Percentiles rank a stretch among this genome's conserved stretches.
Conservation (phyloP, 2,329 filamentous ascomycete species). For the Colletotrichum trifolii region DNA sequence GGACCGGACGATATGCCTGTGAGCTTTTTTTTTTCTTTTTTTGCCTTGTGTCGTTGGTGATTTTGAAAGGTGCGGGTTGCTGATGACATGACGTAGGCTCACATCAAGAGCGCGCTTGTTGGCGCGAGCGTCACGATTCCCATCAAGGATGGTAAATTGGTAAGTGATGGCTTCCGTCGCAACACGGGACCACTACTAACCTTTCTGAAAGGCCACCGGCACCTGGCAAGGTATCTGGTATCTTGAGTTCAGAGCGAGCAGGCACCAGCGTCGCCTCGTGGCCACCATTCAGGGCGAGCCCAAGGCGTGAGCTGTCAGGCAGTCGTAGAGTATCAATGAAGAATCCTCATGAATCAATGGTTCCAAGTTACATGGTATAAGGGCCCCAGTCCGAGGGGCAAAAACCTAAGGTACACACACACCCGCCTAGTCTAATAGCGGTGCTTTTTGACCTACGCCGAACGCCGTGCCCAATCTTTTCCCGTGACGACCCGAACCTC, state of each 20-base stretch:
- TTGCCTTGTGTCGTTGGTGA: not conserved
- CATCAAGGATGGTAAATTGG: conserved; percentile 85
- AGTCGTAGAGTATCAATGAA: conserved; percentile 4
- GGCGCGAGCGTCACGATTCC: conserved; percentile 92
- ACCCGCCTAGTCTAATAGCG: conserved; percentile 22
- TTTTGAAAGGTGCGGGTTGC: not conserved
- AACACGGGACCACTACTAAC: not conserved
- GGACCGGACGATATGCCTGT: conserved; percentile 95
- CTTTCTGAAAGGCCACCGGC: conserved; percentile 62
- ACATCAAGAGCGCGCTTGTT: conserved; percentile 91
- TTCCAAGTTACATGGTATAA: conserved; percentile 14
- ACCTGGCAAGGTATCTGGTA: conserved; percentile 95
- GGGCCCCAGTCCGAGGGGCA: conserved; percentile 10
- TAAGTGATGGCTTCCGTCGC: conserved; percentile 47
- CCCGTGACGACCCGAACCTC: conserved; percentile 5
- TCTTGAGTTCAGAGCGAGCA: conserved; percentile 83
- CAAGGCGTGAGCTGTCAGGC: conserved; percentile 54
- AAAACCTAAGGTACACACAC: conserved; percentile 34
- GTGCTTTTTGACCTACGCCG: conserved; percentile 36
- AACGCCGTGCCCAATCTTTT: conserved; percentile 37
- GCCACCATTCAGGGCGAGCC: conserved; percentile 92
- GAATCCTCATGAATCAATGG: not conserved
- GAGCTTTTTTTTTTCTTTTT: conserved; percentile 37
- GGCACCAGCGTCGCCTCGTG: conserved; percentile 84
- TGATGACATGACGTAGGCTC: conserved; percentile 66